These are phyloP conservation scores for Colletotrichum destructivum DNA, from an alignment of 2,329 filamentous ascomycete species.

Conservation along the genomic window DNA sequence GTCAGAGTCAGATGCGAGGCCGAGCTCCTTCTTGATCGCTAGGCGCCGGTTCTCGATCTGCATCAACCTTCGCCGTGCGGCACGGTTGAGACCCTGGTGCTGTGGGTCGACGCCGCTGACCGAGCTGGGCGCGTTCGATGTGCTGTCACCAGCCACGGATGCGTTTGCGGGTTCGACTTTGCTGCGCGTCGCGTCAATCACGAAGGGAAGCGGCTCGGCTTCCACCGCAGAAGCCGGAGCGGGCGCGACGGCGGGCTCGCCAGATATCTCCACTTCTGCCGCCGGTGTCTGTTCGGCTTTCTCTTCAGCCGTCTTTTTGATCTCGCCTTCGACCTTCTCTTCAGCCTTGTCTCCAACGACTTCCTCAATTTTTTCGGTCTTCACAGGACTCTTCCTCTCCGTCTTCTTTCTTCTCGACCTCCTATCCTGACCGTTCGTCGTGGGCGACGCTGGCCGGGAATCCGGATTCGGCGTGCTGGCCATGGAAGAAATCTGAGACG, in stretches of 20 bases:
- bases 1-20: slow-evolving; percentile 34
- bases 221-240: slow-evolving; percentile 9
- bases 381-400: slow-evolving; percentile 37
- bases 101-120: slow-evolving; percentile 27
- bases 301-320: not conserved
- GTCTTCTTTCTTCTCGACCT: slow-evolving; percentile 28
- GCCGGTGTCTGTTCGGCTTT: not conserved
- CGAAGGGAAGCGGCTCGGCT: slow-evolving; percentile 25
- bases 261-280: slow-evolving; percentile 25
- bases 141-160: slow-evolving; percentile 23
- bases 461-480: slow-evolving; percentile 39
- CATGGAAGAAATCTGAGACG: slow-evolving; percentile 15
- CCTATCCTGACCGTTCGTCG: slow-evolving; percentile 39
- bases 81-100: slow-evolving; percentile 36
- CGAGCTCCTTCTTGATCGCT: slow-evolving; percentile 34
- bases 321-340: slow-evolving; percentile 1
- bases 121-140: slow-evolving; percentile 33
- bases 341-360: not conserved
- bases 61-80: slow-evolving; percentile 37
- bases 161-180: slow-evolving; percentile 15
- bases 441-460: slow-evolving; percentile 23
- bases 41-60: slow-evolving; percentile 36
- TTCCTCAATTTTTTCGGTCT: not conserved
- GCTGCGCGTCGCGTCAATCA: slow-evolving; percentile 29
- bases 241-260: slow-evolving; percentile 7